These are phyloP conservation scores for Skeletonema grethae DNA, from an alignment of 108 stramenopile species.

Conservation along the genomic window DNA sequence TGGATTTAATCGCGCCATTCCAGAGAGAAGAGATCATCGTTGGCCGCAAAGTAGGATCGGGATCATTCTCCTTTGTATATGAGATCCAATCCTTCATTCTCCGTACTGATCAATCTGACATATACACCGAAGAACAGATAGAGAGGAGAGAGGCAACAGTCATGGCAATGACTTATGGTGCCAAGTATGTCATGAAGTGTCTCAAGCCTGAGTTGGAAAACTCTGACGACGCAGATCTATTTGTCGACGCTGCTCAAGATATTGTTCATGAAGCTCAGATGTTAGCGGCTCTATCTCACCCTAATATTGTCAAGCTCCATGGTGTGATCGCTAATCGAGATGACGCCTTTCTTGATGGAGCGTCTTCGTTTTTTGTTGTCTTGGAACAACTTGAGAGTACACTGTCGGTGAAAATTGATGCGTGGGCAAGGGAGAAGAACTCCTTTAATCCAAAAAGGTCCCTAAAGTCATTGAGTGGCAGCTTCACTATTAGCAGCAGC, in stretches of 20 bases:
- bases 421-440: background rate
- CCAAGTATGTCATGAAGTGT: no score
- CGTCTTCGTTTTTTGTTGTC: slow-evolving; percentile 69
- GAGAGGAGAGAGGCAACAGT: no score
- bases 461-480: background rate
- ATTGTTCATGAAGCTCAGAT: slow-evolving; percentile 6
- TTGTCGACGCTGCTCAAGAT: background rate
- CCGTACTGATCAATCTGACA: background rate
- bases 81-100: background rate
- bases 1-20: slow-evolving; percentile 4
- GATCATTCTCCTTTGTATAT: slow-evolving; percentile 9
- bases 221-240: background rate
- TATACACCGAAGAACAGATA: no score
- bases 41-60: slow-evolving; percentile 6
- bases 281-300: background rate
- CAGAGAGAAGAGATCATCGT: slow-evolving; percentile 3
- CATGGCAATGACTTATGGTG: no score
- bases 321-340: background rate
- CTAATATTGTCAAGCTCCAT: background rate
- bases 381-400: slow-evolving; percentile 70
- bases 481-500: background rate
- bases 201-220: no score
- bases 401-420: slow-evolving; percentile 19
- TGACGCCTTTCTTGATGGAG: slow-evolving; percentile 10
- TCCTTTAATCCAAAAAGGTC: background rate